These are phyloP conservation scores for Mycena belliarum DNA, from an alignment of 768 basidiomycete species.

Conservation along the genomic window DNA sequence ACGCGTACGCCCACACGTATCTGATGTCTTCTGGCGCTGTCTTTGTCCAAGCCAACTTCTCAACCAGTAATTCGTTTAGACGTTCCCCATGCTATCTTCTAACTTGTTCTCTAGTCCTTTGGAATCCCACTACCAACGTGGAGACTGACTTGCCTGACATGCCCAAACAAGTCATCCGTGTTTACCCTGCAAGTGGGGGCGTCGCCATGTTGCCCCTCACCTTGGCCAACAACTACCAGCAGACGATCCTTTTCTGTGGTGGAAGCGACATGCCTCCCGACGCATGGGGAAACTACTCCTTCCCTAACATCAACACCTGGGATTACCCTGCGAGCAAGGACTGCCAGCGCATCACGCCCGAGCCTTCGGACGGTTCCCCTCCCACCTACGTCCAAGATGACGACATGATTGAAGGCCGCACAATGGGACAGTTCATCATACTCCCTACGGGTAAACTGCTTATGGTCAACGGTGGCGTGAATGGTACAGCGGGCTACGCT, in stretches of 20 bases:
- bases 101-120: slow-evolving; percentile 34
- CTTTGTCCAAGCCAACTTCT: slow-evolving; percentile 81
- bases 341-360: slow-evolving; percentile 85
- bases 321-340: slow-evolving; percentile 65
- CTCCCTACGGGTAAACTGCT: slow-evolving; percentile 77
- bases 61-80: slow-evolving; percentile 53
- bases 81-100: slow-evolving; percentile 7
- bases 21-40: slow-evolving; percentile 76
- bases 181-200: slow-evolving; percentile 54
- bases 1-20: slow-evolving; percentile 74
- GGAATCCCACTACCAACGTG: slow-evolving; percentile 55
- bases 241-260: slow-evolving; percentile 88
- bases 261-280: slow-evolving; percentile 58
- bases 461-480: slow-evolving; percentile 57
- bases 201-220: slow-evolving; percentile 90
- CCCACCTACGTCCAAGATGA: slow-evolving; percentile 73
- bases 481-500: slow-evolving; percentile 82
- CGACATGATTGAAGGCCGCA: slow-evolving; percentile 69
- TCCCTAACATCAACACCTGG: slow-evolving; percentile 74
- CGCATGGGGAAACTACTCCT: slow-evolving; percentile 77
- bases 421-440: slow-evolving; percentile 91
- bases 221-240: slow-evolving; percentile 83
- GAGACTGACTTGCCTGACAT: slow-evolving; percentile 70
- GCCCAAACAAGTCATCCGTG: slow-evolving; percentile 73
- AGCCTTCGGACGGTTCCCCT: slow-evolving; percentile 66